Conservation (phyloP, 1,139 yeast species). For the Kazachstania sp. region DNA sequence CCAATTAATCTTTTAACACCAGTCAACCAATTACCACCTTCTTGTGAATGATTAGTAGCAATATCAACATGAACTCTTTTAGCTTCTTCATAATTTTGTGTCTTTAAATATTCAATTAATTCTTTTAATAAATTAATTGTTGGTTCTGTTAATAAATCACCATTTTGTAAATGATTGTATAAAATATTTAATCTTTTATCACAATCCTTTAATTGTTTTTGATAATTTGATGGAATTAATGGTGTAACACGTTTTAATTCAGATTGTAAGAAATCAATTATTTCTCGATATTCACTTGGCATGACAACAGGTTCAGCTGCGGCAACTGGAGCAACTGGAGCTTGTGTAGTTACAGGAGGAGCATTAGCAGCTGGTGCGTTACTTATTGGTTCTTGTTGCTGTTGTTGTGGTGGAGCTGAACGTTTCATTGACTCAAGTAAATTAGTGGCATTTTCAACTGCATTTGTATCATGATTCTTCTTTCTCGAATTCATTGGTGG, state of each 20-base stretch:
- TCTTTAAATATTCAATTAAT: conserved; percentile 44
- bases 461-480: conserved; percentile 12
- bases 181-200: conserved; percentile 71
- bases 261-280: conserved; percentile 46
- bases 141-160: conserved; percentile 53
- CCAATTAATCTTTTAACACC: conserved; percentile 86
- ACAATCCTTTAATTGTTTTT: conserved; percentile 71
- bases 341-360: conserved; percentile 6
- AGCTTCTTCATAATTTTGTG: conserved; percentile 54
- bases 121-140: conserved; percentile 47
- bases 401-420: conserved; percentile 4
- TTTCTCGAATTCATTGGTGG: conserved; percentile 8
- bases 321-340: conserved; percentile 7
- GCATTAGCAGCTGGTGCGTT: conserved; percentile 4
- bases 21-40: conserved; percentile 86
- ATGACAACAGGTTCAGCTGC: conserved; percentile 30
- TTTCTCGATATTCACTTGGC: conserved; percentile 48
- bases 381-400: conserved; percentile 4
- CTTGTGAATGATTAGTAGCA: conserved; percentile 58
- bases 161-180: conserved; percentile 72
- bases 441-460: conserved; percentile 18
- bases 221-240: conserved; percentile 63
- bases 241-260: conserved; percentile 62
- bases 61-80: conserved; percentile 48
- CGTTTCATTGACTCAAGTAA: conserved; percentile 18